Evolutionary conservation across 306 rosid species (phyloP).

Genomic region (Pueraria montana): DNA sequence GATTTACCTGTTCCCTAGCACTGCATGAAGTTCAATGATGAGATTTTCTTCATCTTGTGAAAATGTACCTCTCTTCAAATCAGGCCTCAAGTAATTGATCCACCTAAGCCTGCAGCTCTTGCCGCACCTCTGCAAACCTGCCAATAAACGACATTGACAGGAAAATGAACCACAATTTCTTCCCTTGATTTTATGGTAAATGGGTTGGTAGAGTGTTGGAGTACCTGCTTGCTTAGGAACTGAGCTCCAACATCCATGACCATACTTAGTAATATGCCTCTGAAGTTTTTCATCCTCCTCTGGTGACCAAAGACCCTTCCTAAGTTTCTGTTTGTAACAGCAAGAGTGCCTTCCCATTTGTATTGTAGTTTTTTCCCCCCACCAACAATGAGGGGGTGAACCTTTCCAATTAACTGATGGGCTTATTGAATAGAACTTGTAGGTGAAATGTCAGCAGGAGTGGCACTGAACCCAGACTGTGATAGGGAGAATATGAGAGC

Average conservation of each 20-base stretch:
- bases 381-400: slow-evolving; percentile 42
- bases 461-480: slow-evolving; percentile 46
- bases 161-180: not conserved
- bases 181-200: not conserved
- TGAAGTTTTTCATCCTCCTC: slow-evolving; percentile 74
- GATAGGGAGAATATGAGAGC: slow-evolving; percentile 50
- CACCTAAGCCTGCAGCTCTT: slow-evolving; percentile 77
- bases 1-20: slow-evolving; percentile 67
- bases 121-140: slow-evolving; percentile 76
- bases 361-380: not conserved
- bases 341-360: slow-evolving; percentile 76
- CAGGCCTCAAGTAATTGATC: slow-evolving; percentile 74
- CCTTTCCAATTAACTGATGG: slow-evolving; percentile 40
- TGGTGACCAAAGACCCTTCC: slow-evolving; percentile 75
- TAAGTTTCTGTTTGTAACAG: slow-evolving; percentile 72
- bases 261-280: slow-evolving; percentile 60
- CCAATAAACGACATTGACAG: slow-evolving; percentile 35
- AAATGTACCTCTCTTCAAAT: slow-evolving; percentile 74
- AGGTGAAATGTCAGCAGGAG: slow-evolving; percentile 53
- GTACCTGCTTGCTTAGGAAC: slow-evolving; percentile 77
- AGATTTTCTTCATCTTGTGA: slow-evolving; percentile 66
- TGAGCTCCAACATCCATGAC: slow-evolving; percentile 78
- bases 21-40: slow-evolving; percentile 67
- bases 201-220: slow-evolving; percentile 1
- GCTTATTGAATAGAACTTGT: slow-evolving; percentile 39